Conservation (phyloP, 2,329 filamentous ascomycete genomes). For the Colletotrichum lini region DNA sequence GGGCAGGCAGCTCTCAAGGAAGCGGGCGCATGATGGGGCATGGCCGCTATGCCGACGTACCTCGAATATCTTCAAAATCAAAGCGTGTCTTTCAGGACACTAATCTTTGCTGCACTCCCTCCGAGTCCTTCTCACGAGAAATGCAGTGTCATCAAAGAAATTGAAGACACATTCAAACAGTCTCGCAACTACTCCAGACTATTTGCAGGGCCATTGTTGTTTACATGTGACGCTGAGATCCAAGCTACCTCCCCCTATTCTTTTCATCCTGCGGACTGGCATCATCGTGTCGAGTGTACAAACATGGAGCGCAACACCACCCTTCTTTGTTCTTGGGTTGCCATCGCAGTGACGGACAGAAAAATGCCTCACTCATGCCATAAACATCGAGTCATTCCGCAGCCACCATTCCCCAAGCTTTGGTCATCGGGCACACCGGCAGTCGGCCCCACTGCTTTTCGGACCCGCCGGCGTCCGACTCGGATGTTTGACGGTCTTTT, state of each 20-base stretch:
- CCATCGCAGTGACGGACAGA: too few relatives aligned
- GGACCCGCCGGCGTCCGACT: not conserved
- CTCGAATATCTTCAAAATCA: not conserved
- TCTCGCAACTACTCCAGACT: too few relatives aligned
- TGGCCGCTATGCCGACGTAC: not conserved
- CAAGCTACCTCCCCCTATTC: too few relatives aligned
- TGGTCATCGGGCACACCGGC: constrained; percentile 11
- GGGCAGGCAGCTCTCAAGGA: constrained; percentile 39
- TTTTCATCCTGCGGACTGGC: too few relatives aligned
- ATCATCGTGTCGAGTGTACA: too few relatives aligned
- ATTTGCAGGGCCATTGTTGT: too few relatives aligned
- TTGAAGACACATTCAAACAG: too few relatives aligned
- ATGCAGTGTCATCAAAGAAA: too few relatives aligned
- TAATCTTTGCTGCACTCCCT: too few relatives aligned
- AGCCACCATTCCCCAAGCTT: not conserved
- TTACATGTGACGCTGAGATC: too few relatives aligned
- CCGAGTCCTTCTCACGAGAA: too few relatives aligned
- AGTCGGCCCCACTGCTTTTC: not conserved
- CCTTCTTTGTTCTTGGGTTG: not conserved
- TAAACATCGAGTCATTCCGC: constrained; percentile 22
- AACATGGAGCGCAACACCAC: not conserved
- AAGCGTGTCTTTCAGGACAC: not conserved
- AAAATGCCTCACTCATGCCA: constrained; percentile 6
- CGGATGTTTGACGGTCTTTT: not conserved
- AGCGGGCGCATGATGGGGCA: constrained; percentile 27